A percentile compares a stretch with the other conserved stretches of the same genome.
Evolutionary conservation across 2,329 filamentous ascomycete genomes (phyloP).

Genomic region (Xylariaceae sp.): DNA sequence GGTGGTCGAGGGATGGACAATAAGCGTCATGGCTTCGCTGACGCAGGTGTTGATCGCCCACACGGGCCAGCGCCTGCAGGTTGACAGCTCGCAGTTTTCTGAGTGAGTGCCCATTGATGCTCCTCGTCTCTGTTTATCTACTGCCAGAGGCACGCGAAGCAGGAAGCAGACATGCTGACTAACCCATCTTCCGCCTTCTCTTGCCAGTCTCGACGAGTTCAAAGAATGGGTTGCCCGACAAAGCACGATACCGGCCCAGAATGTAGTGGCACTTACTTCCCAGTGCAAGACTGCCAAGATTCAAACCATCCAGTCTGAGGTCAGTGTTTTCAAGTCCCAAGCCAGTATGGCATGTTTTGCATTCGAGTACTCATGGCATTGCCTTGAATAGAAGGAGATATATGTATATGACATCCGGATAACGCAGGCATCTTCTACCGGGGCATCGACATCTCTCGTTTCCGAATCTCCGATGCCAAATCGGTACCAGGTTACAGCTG

Average conservation of each 20-base stretch:
- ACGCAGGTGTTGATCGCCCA: conserved; percentile 89
- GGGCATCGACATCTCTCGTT: conserved; percentile 41
- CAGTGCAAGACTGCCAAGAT: conserved; percentile 80
- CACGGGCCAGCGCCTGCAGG: conserved; percentile 78
- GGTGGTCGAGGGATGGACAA: conserved; percentile 32
- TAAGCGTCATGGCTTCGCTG: conserved; percentile 62
- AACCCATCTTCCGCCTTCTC: conserved; percentile 13
- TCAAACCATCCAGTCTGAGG: conserved; percentile 76
- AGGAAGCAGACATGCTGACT: not conserved
- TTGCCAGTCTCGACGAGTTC: conserved; percentile 71
- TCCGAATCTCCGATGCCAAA: conserved; percentile 50
- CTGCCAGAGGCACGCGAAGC: not conserved
- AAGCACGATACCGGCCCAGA: conserved; percentile 67
- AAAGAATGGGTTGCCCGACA: conserved; percentile 74
- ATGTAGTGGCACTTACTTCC: conserved; percentile 82
- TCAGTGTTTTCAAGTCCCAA: conserved; percentile 37
- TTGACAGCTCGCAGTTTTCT: conserved; percentile 70
- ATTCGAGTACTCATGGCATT: conserved; percentile 10
- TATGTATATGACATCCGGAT: conserved; percentile 86
- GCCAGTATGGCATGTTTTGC: not conserved
- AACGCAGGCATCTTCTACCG: conserved; percentile 53
- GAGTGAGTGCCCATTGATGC: conserved; percentile 51
- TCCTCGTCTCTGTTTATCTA: not conserved
- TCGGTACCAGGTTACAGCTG: conserved; percentile 55
- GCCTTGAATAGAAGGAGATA: conserved; percentile 64